A percentile compares a stretch with the other conserved stretches of the same genome.
These are phyloP conservation scores for Ustilago tritici DNA, from an alignment of 1,284 basidiomycete genomes.

Conservation along the genomic window DNA sequence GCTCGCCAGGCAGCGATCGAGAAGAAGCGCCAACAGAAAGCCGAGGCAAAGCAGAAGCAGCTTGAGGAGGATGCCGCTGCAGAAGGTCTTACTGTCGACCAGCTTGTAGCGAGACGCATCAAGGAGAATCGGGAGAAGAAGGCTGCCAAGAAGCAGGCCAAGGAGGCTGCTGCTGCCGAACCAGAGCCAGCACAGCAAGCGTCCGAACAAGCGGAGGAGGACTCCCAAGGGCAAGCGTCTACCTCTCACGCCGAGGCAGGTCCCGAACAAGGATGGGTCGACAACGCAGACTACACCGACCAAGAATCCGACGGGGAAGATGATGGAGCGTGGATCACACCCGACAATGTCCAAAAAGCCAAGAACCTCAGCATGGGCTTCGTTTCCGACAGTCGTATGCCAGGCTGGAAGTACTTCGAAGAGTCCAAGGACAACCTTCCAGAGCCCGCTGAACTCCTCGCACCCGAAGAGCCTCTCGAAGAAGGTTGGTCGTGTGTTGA, in stretches of 20 bases:
- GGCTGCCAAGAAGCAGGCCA: slow-evolving; percentile 46
- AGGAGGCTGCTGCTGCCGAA: slow-evolving; percentile 14
- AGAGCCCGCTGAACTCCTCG: slow-evolving; percentile 28
- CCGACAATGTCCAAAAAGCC: slow-evolving; percentile 85
- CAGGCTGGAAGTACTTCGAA: slow-evolving; percentile 43
- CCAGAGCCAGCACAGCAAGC: slow-evolving; percentile 13
- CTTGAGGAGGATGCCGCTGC: slow-evolving; percentile 35
- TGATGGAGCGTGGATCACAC: slow-evolving; percentile 90
- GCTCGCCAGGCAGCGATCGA: slow-evolving; percentile 45
- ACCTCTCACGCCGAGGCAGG: slow-evolving; percentile 15
- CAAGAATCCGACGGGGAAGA: slow-evolving; percentile 76
- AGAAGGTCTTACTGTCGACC: slow-evolving; percentile 32
- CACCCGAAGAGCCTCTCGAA: slow-evolving; percentile 44
- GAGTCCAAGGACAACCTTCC: slow-evolving; percentile 30
- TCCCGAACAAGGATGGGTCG: slow-evolving; percentile 31
- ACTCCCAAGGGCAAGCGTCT: slow-evolving; percentile 8
- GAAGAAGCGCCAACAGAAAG: slow-evolving; percentile 43
- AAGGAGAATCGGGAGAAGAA: slow-evolving; percentile 42
- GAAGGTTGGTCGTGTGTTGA: slow-evolving; percentile 51
- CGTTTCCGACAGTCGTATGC: slow-evolving; percentile 52
- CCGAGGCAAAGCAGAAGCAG: slow-evolving; percentile 38
- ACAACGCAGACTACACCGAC: slow-evolving; percentile 76
- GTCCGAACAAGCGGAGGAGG: slow-evolving; percentile 36
- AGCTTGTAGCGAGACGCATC: slow-evolving; percentile 38
- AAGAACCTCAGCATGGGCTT: slow-evolving; percentile 87